Base-by-base conservation (phyloP, 805 yeast genomes). In the Candida tallmaniae region DNA sequence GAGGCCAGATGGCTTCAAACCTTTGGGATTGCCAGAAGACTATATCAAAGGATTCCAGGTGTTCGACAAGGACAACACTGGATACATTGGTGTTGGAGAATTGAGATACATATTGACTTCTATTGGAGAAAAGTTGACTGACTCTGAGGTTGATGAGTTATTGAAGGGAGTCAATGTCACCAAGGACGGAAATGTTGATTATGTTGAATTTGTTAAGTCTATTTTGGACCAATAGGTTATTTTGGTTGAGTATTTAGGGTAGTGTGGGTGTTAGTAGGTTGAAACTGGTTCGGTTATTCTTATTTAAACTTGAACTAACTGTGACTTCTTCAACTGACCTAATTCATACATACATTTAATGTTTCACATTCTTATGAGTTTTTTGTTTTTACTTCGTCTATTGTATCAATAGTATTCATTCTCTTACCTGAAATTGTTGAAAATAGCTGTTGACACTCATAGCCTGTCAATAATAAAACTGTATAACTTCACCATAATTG, bases 81-180 rank as follows among this genome's bases (percentile, higher is more conserved):
- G 99, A 4, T 85, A 81, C 65, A 93, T 93, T 49, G 95, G 97
- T 26, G 95, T 93, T 29, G 99, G 99, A 38, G 97, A 93, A 65
- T 74, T 93, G 51, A 78, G 95, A 59, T 93, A 93, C 64, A 88
- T 93, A 58, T 73, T 93, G 54, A 93, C 98, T 22, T 83, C 96
- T 5, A 80, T 93, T 49, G 99, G 99, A 40, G 99, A 93, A 64
- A 89, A 89, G 64, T 70, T 93, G 48, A 62, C 83, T 11, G 96
- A 88, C 49, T 70, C 78, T 28, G 99, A 93, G 65, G 97, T 93
- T 35, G 97, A 90, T 51, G 98, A 94, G 62, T 74, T 93, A 50
- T 74, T 93, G 54, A 93, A 90, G 65, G 97, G 97, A 45, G 95
- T 94, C 39, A 84, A 83, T 50, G 89, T 89, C 37, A 87, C 95